Evolutionary conservation across 2,329 filamentous ascomycete species (phyloP).

Genomic region (Calonectria honghensis): DNA sequence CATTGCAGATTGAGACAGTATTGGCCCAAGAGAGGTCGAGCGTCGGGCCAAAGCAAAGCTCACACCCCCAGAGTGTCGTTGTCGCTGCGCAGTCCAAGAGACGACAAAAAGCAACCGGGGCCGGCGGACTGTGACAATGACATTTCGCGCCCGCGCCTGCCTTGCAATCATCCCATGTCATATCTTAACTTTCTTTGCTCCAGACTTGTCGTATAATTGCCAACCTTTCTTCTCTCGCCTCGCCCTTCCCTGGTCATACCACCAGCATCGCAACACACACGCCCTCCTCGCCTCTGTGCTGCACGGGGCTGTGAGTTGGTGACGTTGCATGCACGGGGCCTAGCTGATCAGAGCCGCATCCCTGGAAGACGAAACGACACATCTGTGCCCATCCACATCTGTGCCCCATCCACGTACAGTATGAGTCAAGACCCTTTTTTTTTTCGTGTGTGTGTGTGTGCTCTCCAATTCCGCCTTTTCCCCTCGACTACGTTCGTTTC

Average conservation of each 20-base stretch:
- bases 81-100: background rate
- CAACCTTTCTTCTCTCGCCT: conserved; percentile 13
- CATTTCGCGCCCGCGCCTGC: conserved; percentile 42
- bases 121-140: conserved; percentile 34
- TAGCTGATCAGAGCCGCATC: conserved; percentile 37
- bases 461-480: conserved; percentile 11
- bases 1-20: conserved; percentile 13
- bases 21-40: conserved; percentile 19
- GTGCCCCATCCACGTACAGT: conserved; percentile 25
- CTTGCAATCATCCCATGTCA: conserved; percentile 54
- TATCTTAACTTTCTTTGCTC: conserved; percentile 46
- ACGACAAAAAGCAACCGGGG: conserved; percentile 21
- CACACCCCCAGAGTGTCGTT: background rate
- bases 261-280: conserved; percentile 38
- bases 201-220: conserved; percentile 3
- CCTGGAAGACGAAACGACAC: conserved; percentile 37
- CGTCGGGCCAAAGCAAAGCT: conserved; percentile 8
- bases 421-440: conserved; percentile 16
- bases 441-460: background rate
- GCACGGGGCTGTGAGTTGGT: conserved; percentile 47
- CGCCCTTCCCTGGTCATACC: conserved; percentile 17
- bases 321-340: conserved; percentile 38
- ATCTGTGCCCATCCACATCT: conserved; percentile 25
- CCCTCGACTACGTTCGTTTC: conserved; percentile 29
- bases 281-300: conserved; percentile 36